Conservation (phyloP, 2,329 filamentous ascomycete species). For the Venturia pyrina region DNA sequence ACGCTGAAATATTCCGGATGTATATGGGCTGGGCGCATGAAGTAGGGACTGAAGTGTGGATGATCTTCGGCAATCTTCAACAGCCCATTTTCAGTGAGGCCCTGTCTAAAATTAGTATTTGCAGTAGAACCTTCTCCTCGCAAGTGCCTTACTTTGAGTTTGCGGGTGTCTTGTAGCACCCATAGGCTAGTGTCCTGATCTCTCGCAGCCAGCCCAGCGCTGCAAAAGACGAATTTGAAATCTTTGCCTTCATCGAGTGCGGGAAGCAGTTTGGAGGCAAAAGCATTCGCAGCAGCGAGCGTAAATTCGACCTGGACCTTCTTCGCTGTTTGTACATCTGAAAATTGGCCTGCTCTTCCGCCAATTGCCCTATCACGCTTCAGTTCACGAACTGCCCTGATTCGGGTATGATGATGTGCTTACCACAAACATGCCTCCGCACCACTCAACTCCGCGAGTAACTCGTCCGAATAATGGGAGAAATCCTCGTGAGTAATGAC, state of each 20-base stretch:
- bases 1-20: background rate
- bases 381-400: background rate
- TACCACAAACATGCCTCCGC: constrained; percentile 61
- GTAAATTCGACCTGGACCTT: constrained; percentile 9
- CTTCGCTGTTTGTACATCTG: background rate
- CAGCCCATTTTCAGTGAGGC: constrained; percentile 1
- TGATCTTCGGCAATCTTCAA: background rate
- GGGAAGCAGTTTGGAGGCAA: background rate
- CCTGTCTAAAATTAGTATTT: background rate
- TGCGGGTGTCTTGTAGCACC: background rate
- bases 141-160: background rate
- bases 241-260: background rate
- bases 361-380: background rate
- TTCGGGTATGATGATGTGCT: background rate
- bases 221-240: constrained; percentile 10
- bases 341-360: background rate
- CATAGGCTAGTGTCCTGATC: background rate
- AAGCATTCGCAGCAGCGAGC: background rate
- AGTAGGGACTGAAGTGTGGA: background rate
- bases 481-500: constrained; percentile 64
- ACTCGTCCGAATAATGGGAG: constrained; percentile 42
- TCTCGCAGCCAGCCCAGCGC: background rate
- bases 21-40: background rate
- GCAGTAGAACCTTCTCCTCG: no score
- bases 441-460: constrained; percentile 51